Percentiles rank a stretch among this genome's conserved stretches.
Evolutionary conservation across 2,329 filamentous ascomycete genomes (phyloP).

Genomic region (Aspergillus japonicus): DNA sequence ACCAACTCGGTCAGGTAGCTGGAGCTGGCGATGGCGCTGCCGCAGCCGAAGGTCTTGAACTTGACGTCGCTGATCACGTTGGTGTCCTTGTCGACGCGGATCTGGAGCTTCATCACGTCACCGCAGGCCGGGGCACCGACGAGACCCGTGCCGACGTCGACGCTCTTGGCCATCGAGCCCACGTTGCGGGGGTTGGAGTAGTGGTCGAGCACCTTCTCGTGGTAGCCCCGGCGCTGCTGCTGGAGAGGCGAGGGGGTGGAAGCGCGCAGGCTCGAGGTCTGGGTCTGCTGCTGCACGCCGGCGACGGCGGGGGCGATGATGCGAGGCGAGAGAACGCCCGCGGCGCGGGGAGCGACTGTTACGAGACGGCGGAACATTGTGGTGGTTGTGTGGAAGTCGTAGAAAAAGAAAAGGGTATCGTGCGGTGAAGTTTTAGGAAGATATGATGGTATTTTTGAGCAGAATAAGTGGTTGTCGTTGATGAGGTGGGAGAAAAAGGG

Average conservation of each 20-base stretch:
- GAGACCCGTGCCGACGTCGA: slow-evolving; percentile 84
- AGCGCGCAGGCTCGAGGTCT: slow-evolving; percentile 40
- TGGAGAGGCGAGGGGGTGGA: slow-evolving; percentile 22
- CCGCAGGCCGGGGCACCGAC: slow-evolving; percentile 88
- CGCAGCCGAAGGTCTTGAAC: slow-evolving; percentile 97
- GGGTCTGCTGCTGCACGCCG: slow-evolving; percentile 36
- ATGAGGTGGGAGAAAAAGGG: slow-evolving; percentile 3
- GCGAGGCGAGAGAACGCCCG: slow-evolving; percentile 51
- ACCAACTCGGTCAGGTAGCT: slow-evolving; percentile 95
- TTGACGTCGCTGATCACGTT: slow-evolving; percentile 92
- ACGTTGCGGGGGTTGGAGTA: slow-evolving; percentile 69
- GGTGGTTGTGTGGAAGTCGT: slow-evolving; percentile 8
- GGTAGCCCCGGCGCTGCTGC: slow-evolving; percentile 52
- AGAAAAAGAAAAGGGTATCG: slow-evolving; percentile 22
- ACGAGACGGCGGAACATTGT: slow-evolving; percentile 59
- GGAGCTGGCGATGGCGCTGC: slow-evolving; percentile 88
- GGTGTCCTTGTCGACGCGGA: slow-evolving; percentile 82
- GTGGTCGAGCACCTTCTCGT: slow-evolving; percentile 77
- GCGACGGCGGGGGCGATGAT: slow-evolving; percentile 48
- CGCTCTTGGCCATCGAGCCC: slow-evolving; percentile 70
- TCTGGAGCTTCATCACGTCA: slow-evolving; percentile 93
- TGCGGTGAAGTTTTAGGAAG: slow-evolving; percentile 13
- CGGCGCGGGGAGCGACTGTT: slow-evolving; percentile 53
- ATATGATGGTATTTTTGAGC: slow-evolving; percentile 19
- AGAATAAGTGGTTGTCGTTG: slow-evolving; percentile 11